Percentiles rank a stretch among this genome's conserved stretches.
Evolutionary conservation across 345 rosid species (phyloP).

Genomic region (Kandelia obovata): DNA sequence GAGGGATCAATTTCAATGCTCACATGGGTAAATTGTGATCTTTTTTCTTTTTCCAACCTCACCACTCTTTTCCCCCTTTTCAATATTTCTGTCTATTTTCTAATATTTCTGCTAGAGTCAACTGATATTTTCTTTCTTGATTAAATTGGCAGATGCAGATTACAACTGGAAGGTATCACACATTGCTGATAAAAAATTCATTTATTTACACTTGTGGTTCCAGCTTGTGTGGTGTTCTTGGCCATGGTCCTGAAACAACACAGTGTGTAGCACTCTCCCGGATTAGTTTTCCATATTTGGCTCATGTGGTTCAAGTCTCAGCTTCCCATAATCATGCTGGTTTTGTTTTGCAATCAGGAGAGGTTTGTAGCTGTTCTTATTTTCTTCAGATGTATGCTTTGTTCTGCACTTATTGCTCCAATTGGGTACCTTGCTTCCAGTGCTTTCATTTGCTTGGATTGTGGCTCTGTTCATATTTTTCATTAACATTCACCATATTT

Average conservation of each 20-base stretch:
- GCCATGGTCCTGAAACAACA: slow-evolving; percentile 91
- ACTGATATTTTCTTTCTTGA: not conserved
- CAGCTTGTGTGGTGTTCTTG: slow-evolving; percentile 84
- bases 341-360: slow-evolving; percentile 78
- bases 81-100: no score
- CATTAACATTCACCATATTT: no score
- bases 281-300: slow-evolving; percentile 58
- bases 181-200: slow-evolving; percentile 78
- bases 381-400: not conserved
- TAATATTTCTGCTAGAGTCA: slow-evolving; percentile 8
- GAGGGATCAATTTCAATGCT: no score
- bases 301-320: slow-evolving; percentile 72
- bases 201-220: slow-evolving; percentile 90
- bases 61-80: not conserved
- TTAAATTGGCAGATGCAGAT: slow-evolving; percentile 74
- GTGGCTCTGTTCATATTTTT: no score
- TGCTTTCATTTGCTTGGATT: no score
- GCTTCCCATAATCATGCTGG: slow-evolving; percentile 94
- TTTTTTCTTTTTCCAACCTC: no score
- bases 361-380: slow-evolving; percentile 47
- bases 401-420: not conserved
- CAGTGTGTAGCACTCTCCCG: slow-evolving; percentile 77
- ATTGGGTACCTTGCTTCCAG: not conserved
- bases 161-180: slow-evolving; percentile 88
- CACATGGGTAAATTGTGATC: no score